Evolutionary conservation across 192 early-diverging fungal species (phyloP).

Genomic region (Ambispora gerdemannii): DNA sequence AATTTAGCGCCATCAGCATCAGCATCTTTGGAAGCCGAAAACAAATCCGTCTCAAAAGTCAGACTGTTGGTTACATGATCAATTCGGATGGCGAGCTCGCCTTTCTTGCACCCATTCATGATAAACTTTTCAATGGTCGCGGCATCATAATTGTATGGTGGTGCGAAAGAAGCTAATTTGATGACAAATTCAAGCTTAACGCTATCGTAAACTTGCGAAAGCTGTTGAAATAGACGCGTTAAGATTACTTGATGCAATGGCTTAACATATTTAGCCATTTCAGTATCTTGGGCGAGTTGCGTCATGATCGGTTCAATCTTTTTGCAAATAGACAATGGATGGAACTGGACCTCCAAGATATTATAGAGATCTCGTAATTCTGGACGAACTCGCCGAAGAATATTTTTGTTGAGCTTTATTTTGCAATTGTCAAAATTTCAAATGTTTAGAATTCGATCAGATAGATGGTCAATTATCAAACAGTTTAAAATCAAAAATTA

Average conservation of each 20-base stretch:
- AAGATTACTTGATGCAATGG: constrained; percentile 94
- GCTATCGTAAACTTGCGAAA: constrained; percentile 97
- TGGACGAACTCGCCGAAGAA: constrained; percentile 80
- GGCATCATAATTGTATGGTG: constrained; percentile 78
- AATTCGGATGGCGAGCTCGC: constrained; percentile 92
- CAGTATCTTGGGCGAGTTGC: constrained; percentile 65
- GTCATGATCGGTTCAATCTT: constrained; percentile 89
- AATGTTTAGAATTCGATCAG: too few species aligned
- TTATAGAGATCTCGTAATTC: constrained; percentile 92
- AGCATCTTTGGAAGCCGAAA: constrained; percentile 68
- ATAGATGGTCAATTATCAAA: too few species aligned
- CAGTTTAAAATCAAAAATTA: not conserved
- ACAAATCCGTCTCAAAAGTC: constrained; percentile 91
- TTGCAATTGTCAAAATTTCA: too few species aligned
- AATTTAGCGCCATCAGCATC: constrained; percentile 80
- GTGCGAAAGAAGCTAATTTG: constrained; percentile 83
- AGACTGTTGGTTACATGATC: constrained; percentile 88
- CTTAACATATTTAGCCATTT: constrained; percentile 85
- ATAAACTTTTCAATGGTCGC: constrained; percentile 96
- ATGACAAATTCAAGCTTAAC: constrained; percentile 94
- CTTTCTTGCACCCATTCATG: constrained; percentile 95
- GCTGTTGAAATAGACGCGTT: constrained; percentile 95
- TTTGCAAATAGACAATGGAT: constrained; percentile 97
- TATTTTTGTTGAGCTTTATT: constrained; percentile 65
- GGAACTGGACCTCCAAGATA: constrained; percentile 97